phyloP scores from a whole-genome alignment of 495 filamentous ascomycete species.

The Penicillium lividum region DNA sequence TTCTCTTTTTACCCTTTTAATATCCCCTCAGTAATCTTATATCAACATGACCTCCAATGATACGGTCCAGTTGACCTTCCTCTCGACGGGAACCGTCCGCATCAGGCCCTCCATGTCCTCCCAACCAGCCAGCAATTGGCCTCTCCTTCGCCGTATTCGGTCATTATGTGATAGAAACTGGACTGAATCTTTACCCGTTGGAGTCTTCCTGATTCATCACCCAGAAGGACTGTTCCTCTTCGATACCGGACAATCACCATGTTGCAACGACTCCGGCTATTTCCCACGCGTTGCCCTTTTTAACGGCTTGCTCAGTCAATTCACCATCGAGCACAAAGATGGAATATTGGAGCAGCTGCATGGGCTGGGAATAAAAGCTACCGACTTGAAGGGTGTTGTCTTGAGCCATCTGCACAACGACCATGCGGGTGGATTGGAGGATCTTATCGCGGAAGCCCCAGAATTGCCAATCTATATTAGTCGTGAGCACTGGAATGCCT shows the following conservation, averaged over 20 bases:
- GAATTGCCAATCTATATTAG: constrained; percentile 26
- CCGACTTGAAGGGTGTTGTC: constrained; percentile 29
- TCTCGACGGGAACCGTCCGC: constrained; percentile 26
- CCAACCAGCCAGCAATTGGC: constrained; percentile 24
- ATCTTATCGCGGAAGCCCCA: constrained; percentile 24
- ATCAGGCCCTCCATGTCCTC: constrained; percentile 27
- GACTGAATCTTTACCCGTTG: constrained; percentile 28
- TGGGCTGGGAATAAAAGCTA: constrained; percentile 23
- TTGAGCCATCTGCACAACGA: constrained; percentile 36
- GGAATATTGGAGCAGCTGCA: constrained; percentile 27
- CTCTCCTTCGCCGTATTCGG: constrained; percentile 27
- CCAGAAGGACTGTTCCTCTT: constrained; percentile 33
- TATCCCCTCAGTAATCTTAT: too few relatives aligned
- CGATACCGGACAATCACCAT: constrained; percentile 34
- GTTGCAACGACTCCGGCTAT: constrained; percentile 30
- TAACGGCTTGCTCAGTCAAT: constrained; percentile 15
- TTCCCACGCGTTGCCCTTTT: constrained; percentile 23
- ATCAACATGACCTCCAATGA: not conserved
- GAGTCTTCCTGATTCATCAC: constrained; percentile 33
- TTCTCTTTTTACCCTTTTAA: too few relatives aligned
- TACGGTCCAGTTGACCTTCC: constrained; percentile 19
- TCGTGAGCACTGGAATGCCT: constrained; percentile 31
- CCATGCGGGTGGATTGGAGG: constrained; percentile 33
- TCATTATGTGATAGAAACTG: constrained; percentile 27
- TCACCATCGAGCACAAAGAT: constrained; percentile 23